Base-by-base conservation (phyloP, 176 grass and related monocot genomes). In the Echinochloa phyllopogon region DNA sequence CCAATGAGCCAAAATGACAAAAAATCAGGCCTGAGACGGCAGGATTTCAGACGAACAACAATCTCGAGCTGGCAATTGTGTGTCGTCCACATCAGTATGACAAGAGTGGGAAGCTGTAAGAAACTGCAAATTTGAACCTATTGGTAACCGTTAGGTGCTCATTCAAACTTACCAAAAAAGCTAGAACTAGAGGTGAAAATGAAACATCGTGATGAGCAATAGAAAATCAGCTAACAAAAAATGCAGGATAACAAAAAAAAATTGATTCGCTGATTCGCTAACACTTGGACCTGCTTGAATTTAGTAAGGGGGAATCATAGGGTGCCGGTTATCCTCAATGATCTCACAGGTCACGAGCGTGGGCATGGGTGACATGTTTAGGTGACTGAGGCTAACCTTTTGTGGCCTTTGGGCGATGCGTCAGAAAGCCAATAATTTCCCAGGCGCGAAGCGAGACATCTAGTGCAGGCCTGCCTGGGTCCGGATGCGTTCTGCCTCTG, bases 391-490 rank as follows among this genome's bases (percentile, higher is more conserved):
- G 47, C 73, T 85, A 82, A 85, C 82, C 75, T 49, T 27, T 57
- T 62, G n/a, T 62, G 56, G 75, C 50, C 13, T 41, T 10, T 27
- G 64, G 47, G 58, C 10, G 23, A 77, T 47, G 65, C 36, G 21
- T 38, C 16, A 36, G 65, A 76, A 52, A 52, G 29, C 14, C n/a
- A 83, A 72, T 83, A 61, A 53, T 69, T 50, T 36, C 24, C 3
- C 61, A 72, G 47, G 37, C 27, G 17, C 20, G 15, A 78, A 90
- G 39, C 4, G 84, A 65, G 8, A n/a, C 79, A 83, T 86, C 73
- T 65, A 38, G 83, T 82, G 83, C 83, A 76, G 79, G 84, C 78
- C 17, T 83, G 72, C 84, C 65, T 58, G 36, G 73, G 23, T 6
- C 65, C 57, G 8, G 74, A 73, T 83, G 83, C 83, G 8, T 36